These are phyloP conservation scores for Rhododendron mucronatum DNA, from an alignment of 148 eudicot genomes.

Conservation along the genomic window DNA sequence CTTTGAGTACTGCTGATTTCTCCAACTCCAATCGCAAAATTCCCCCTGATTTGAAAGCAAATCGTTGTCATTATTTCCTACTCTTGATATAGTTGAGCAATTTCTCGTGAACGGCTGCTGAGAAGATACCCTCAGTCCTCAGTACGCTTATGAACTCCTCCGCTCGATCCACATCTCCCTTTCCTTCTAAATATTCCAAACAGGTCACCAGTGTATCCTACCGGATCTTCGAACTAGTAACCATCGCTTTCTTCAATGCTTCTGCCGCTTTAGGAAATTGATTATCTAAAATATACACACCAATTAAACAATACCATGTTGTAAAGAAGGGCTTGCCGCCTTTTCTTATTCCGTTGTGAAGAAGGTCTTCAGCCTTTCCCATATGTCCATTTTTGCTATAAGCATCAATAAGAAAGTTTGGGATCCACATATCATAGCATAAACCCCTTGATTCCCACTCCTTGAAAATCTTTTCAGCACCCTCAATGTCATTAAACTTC, in stretches of 20 bases:
- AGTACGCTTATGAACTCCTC: conserved; percentile 19
- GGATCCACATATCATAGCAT: conserved; percentile 27
- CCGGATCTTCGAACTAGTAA: no score
- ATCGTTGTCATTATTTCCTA: background rate
- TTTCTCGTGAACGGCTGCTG: conserved; percentile 12
- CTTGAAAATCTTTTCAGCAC: conserved; percentile 31
- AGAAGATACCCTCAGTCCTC: conserved; percentile 13
- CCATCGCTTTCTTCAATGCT: conserved; percentile 24
- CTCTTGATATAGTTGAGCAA: conserved; percentile 6
- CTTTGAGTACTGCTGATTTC: background rate
- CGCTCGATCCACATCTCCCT: conserved; percentile 15
- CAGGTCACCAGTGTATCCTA: conserved; percentile 12
- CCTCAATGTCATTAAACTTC: conserved; percentile 32
- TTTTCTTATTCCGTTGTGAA: conserved; percentile 16
- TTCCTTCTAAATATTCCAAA: conserved; percentile 26
- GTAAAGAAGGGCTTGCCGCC: conserved; percentile 14
- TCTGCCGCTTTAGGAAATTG: conserved; percentile 29
- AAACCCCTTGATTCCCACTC: conserved; percentile 34
- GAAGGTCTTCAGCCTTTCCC: conserved; percentile 32
- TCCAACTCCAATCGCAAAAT: background rate
- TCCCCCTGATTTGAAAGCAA: background rate
- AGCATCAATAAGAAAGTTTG: conserved; percentile 17
- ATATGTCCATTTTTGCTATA: conserved; percentile 24
- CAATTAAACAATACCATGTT: conserved; percentile 29
- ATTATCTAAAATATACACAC: conserved; percentile 21